phyloP scores from a whole-genome alignment of 1,284 basidiomycete genomes.

The Grifola frondosa region DNA sequence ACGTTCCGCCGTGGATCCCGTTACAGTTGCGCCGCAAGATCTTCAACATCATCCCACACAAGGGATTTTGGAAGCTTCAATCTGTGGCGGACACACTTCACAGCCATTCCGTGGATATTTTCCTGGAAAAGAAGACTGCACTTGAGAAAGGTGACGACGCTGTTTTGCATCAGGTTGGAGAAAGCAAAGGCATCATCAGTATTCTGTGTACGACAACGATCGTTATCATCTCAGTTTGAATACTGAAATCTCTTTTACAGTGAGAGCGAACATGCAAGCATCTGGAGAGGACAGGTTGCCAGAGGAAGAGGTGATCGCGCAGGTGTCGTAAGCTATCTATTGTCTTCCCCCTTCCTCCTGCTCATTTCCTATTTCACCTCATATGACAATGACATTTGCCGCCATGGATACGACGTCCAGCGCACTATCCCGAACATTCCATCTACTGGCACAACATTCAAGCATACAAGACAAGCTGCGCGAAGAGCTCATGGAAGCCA shows the following conservation, averaged over 20 bases:
- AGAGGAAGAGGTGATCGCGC: slow-evolving; percentile 23
- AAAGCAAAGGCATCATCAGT: slow-evolving; percentile 46
- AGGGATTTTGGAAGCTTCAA: slow-evolving; percentile 32
- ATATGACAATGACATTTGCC: slow-evolving; percentile 23
- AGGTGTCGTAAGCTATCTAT: slow-evolving; percentile 18
- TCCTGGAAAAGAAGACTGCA: slow-evolving; percentile 34
- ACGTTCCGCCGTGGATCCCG: background rate
- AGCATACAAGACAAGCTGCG: slow-evolving; percentile 15
- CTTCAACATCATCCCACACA: background rate
- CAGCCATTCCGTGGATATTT: slow-evolving; percentile 36
- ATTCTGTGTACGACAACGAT: no score
- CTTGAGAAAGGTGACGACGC: slow-evolving; percentile 20
- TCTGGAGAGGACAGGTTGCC: slow-evolving; percentile 10
- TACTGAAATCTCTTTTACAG: slow-evolving; percentile 6
- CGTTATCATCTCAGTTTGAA: background rate
- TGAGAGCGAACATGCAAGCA: slow-evolving; percentile 25
- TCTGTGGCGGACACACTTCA: slow-evolving; percentile 40
- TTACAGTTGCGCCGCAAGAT: slow-evolving; percentile 1
- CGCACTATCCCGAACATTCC: slow-evolving; percentile 26
- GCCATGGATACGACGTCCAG: slow-evolving; percentile 30
- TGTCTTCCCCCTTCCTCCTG: no score
- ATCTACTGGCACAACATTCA: slow-evolving; percentile 13
- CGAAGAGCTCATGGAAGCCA: slow-evolving; percentile 22
- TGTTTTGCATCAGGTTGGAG: slow-evolving; percentile 28
- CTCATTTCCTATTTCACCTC: slow-evolving; percentile 25